A percentile compares a stretch with the other conserved stretches of the same genome.
These are phyloP conservation scores for Cyclotella baltica DNA, from an alignment of 108 stramenopile species.

Conservation along the genomic window DNA sequence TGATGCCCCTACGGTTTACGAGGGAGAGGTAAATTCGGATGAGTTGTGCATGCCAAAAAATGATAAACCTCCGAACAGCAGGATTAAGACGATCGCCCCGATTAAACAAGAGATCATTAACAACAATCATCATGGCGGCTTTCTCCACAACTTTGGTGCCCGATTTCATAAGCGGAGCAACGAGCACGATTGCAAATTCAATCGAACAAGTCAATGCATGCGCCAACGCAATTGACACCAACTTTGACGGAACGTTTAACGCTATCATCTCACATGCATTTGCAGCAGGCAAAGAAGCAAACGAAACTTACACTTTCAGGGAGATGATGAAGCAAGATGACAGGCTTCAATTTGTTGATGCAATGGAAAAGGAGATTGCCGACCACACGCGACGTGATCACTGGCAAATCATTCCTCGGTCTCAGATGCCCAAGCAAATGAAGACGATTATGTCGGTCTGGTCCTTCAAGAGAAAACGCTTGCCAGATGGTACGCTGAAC, in stretches of 20 bases:
- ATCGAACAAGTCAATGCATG: not conserved
- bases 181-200: not conserved
- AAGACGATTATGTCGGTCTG: conserved; percentile 13
- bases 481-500: conserved; percentile 9
- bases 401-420: conserved; percentile 13
- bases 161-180: not conserved
- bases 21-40: conserved; percentile 22
- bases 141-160: not conserved
- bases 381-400: not conserved
- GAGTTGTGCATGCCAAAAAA: not conserved
- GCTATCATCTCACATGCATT: not conserved
- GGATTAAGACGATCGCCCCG: not conserved
- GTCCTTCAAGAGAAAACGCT: conserved; percentile 22
- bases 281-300: not conserved
- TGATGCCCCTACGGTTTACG: conserved; percentile 7
- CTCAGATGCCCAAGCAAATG: conserved; percentile 1
- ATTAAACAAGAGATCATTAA: not conserved
- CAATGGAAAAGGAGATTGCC: not conserved
- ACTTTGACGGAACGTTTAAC: not conserved
- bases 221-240: not conserved
- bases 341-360: not conserved
- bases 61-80: not conserved
- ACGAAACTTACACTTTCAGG: conserved; percentile 14
- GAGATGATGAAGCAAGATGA: conserved; percentile 16
- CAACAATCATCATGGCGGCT: not conserved